Evolutionary conservation across 768 basidiomycete genomes (phyloP).

Genomic region (Amyloporia xantha): DNA sequence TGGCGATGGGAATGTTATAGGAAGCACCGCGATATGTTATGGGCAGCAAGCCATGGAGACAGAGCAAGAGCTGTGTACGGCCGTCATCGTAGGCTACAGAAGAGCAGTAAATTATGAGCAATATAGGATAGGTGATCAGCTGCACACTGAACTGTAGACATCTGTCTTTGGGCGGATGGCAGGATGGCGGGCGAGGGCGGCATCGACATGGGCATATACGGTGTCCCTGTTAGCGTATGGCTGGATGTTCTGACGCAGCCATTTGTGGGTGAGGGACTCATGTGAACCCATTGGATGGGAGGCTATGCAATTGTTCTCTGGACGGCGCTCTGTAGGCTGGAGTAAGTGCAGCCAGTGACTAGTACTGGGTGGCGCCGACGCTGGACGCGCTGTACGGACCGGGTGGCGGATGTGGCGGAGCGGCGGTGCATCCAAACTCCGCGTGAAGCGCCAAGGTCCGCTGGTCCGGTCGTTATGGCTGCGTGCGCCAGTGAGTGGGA

Average conservation of each 20-base stretch:
- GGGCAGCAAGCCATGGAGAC: conserved; percentile 85
- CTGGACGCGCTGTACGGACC: background rate
- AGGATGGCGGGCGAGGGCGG: conserved; percentile 44
- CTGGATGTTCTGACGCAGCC: conserved; percentile 61
- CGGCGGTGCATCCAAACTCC: background rate
- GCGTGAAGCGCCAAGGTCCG: background rate
- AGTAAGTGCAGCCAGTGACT: no score
- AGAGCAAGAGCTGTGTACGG: conserved; percentile 84
- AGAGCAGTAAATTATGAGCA: conserved; percentile 14
- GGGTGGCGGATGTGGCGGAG: background rate
- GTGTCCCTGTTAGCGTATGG: conserved; percentile 50
- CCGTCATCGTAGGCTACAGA: conserved; percentile 87
- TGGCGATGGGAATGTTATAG: conserved; percentile 90
- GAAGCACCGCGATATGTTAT: conserved; percentile 68
- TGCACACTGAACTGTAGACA: conserved; percentile 53
- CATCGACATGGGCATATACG: conserved; percentile 58
- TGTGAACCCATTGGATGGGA: conserved; percentile 24
- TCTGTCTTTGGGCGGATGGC: conserved; percentile 75
- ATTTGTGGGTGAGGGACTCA: conserved; percentile 37
- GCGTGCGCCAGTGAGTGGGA: background rate
- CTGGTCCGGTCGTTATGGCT: background rate
- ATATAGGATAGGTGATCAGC: conserved; percentile 6
- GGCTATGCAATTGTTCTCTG: no score
- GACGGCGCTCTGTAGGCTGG: no score
- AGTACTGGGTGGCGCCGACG: background rate